These are phyloP conservation scores for Terana coerulea DNA, from an alignment of 768 basidiomycete species.

Conservation along the genomic window DNA sequence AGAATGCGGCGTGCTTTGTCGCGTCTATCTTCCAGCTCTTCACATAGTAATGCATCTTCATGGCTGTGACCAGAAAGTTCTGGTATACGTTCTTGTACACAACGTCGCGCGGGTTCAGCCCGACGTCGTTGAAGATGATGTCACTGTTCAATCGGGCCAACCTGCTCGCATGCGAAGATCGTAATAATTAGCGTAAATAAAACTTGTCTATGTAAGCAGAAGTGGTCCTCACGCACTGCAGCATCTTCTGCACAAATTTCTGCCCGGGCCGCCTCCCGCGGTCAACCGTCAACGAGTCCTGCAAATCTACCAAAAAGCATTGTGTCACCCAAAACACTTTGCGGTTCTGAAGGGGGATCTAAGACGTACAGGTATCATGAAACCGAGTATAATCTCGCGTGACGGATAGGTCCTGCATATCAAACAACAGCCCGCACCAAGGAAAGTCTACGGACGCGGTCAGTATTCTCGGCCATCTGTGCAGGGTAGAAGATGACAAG, in stretches of 20 bases:
- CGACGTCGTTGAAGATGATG: constrained; percentile 73
- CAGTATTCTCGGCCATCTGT: background rate
- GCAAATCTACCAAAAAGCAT: constrained; percentile 42
- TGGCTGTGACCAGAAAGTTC: constrained; percentile 74
- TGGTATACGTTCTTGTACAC: constrained; percentile 86
- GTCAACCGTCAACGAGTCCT: constrained; percentile 68
- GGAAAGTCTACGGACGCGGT: constrained; percentile 60
- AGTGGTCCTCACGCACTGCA: constrained; percentile 51
- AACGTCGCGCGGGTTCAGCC: constrained; percentile 55
- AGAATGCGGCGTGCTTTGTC: constrained; percentile 44
- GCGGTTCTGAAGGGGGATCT: background rate
- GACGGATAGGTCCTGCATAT: constrained; percentile 74
- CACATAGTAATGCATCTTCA: constrained; percentile 86
- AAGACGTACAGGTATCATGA: constrained; percentile 48
- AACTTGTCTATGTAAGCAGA: background rate
- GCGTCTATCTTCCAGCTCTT: constrained; percentile 49
- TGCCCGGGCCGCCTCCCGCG: constrained; percentile 61
- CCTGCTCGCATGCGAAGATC: constrained; percentile 37
- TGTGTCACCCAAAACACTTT: background rate
- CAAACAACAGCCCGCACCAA: constrained; percentile 88
- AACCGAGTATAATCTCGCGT: constrained; percentile 76
- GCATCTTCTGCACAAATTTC: constrained; percentile 67
- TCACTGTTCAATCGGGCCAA: constrained; percentile 72
- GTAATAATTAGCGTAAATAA: background rate
- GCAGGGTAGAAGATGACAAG: constrained; percentile 19